Evolutionary conservation across 805 yeast genomes (phyloP), one percentile per base, ranked within the genome.

Genomic region (Osmozyma mogii): DNA sequence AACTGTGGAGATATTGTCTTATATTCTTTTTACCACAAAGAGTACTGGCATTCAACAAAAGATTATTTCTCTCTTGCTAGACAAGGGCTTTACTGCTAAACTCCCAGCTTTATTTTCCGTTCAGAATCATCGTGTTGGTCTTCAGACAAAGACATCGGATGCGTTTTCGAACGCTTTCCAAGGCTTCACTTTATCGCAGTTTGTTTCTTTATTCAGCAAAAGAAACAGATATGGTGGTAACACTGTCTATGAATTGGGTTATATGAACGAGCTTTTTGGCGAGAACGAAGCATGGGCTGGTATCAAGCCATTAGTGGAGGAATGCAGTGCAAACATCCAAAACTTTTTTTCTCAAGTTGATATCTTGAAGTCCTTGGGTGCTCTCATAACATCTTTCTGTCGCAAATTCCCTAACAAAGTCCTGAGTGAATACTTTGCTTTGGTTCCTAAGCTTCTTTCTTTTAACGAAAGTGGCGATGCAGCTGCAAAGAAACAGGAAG

Each of bases 321-420:
- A 66, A 1, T 75, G 81, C 1, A 77, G 87, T 36, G 52, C 76
- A 25, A 78, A 78, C 43, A 47, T 75, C 28, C 84, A 84, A 37
- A 68, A 65, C 41, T 66, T 75, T 6, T 67, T 75, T 23, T 68
- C 88, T 1, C 94, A 85, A 44, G 61, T 78, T 10, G 61, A 72
- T 4, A 70, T 82, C 13, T 80, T 84, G 3, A 79, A 78, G 43
- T 70, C 94, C 0, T 75, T 84, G 70, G 87, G 89, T 28, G 85
- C 92, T 1, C 58, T 87, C 19, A 38, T 84, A 14, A 76, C 89
- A 0, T 72, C 89, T 0, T 78, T 60, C 43, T 68, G 81, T 35
- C 69, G 74, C 37, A 61, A 58, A 25, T 50, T 49, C 14, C 38
- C 39, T 11, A 10, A 23, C 3, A 5, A 20, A 9, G 37, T 61